These are phyloP conservation scores for Fonsecaea pugnacius DNA, from an alignment of 2,329 filamentous ascomycete species.

Conservation along the genomic window DNA sequence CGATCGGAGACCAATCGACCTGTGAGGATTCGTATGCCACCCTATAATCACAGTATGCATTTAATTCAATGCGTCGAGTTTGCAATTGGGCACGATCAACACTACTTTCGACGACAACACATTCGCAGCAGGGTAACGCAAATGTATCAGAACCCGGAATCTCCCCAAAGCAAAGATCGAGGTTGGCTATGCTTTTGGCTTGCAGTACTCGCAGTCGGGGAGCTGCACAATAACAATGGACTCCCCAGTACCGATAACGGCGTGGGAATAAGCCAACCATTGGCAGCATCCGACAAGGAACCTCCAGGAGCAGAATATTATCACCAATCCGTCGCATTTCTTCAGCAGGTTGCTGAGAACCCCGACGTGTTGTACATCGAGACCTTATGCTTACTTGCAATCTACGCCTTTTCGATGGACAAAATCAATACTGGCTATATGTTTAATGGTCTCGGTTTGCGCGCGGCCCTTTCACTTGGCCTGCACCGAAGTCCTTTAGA, in stretches of 20 bases:
- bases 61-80: constrained; percentile 24
- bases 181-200: constrained; percentile 31
- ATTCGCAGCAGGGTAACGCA: constrained; percentile 23
- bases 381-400: constrained; percentile 24
- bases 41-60: constrained; percentile 29
- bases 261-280: neutral
- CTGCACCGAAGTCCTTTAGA: constrained; percentile 24
- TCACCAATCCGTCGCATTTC: constrained; percentile 26
- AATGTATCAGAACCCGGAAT: constrained; percentile 29
- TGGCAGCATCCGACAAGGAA: constrained; percentile 1
- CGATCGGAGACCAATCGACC: constrained; percentile 10
- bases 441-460: constrained; percentile 25
- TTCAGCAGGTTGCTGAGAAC: constrained; percentile 30
- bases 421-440: constrained; percentile 28
- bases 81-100: constrained; percentile 26
- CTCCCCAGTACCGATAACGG: neutral
- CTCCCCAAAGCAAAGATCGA: constrained; percentile 28
- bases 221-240: constrained; percentile 24
- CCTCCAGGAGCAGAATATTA: constrained; percentile 26
- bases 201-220: constrained; percentile 25
- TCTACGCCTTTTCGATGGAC: constrained; percentile 30
- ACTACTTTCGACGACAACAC: constrained; percentile 25
- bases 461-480: constrained; percentile 24
- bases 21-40: constrained; percentile 27
- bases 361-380: constrained; percentile 28